phyloP scores from a whole-genome alignment of 1,139 yeast species.

The Suhomyces guaymorum region DNA sequence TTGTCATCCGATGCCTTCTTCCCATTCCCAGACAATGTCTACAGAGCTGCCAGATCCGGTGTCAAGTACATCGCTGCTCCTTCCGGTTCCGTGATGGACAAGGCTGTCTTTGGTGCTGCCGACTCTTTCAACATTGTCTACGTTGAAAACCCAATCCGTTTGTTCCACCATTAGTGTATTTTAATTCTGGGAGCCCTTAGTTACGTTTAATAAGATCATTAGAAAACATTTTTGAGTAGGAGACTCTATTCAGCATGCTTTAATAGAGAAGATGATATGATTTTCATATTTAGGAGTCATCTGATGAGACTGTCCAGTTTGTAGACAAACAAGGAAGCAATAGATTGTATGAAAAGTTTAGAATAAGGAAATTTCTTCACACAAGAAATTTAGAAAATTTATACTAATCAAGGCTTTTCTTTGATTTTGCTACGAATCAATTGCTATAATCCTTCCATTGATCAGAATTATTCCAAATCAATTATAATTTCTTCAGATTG shows the following conservation, averaged over 20 bases:
- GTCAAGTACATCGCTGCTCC: slow-evolving; percentile 96
- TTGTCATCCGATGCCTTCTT: slow-evolving; percentile 96
- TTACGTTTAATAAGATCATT: slow-evolving; percentile 2
- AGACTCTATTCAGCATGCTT: neutral
- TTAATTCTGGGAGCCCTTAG: slow-evolving; percentile 11
- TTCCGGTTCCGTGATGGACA: slow-evolving; percentile 96
- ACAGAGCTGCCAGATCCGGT: slow-evolving; percentile 95
- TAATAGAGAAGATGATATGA: too few species aligned
- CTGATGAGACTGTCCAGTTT: too few species aligned
- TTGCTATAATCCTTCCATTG: too few species aligned
- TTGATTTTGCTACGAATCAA: too few species aligned
- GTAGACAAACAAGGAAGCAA: too few species aligned
- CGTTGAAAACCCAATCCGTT: slow-evolving; percentile 92
- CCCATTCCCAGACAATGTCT: slow-evolving; percentile 99
- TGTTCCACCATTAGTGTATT: slow-evolving; percentile 81
- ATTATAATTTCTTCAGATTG: too few species aligned
- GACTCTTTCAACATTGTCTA: slow-evolving; percentile 84
- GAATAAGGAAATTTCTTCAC: too few species aligned
- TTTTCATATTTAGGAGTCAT: neutral
- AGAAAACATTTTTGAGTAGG: neutral
- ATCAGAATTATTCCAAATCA: too few species aligned
- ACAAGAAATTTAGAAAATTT: too few species aligned
- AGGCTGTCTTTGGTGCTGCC: slow-evolving; percentile 94
- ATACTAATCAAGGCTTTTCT: too few species aligned
- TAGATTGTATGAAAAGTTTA: neutral